Percentiles rank a stretch among this genome's conserved stretches.
Evolutionary conservation across 2,329 filamentous ascomycete genomes (phyloP).

Genomic region (Aspergillus pseudoterreus): DNA sequence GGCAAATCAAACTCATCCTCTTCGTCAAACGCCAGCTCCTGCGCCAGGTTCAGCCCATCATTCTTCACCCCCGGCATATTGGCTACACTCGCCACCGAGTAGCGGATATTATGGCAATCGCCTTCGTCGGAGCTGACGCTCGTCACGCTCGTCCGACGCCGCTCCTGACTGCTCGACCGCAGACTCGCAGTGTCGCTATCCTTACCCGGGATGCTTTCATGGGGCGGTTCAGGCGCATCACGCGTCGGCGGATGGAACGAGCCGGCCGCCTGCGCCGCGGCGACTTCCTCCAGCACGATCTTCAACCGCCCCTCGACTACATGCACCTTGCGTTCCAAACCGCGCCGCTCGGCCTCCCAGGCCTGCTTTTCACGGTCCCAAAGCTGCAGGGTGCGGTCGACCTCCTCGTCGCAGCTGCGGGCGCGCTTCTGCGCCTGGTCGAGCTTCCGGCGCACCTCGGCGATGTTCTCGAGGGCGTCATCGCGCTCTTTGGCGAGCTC

Average conservation of each 20-base stretch:
- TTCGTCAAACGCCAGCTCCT: constrained; percentile 84
- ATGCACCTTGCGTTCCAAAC: constrained; percentile 78
- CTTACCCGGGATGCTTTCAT: constrained; percentile 47
- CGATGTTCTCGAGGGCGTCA: constrained; percentile 67
- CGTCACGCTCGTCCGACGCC: constrained; percentile 57
- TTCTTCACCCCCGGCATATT: constrained; percentile 53
- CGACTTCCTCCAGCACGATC: constrained; percentile 78
- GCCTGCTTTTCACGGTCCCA: constrained; percentile 80
- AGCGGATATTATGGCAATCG: constrained; percentile 59
- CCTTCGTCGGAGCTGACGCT: constrained; percentile 49
- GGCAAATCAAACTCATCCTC: constrained; percentile 63
- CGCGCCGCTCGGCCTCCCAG: constrained; percentile 81
- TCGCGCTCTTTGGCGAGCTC: constrained; percentile 84
- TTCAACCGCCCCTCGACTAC: constrained; percentile 86
- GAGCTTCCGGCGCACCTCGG: constrained; percentile 72
- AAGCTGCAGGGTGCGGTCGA: constrained; percentile 69
- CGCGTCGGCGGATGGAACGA: constrained; percentile 36
- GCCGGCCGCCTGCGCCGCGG: constrained; percentile 34
- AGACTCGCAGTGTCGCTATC: constrained; percentile 69
- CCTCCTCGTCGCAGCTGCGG: constrained; percentile 77
- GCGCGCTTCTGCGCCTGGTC: constrained; percentile 75
- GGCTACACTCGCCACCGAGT: constrained; percentile 63
- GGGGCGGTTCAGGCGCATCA: constrained; percentile 54
- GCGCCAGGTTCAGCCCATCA: constrained; percentile 75
- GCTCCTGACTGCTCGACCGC: constrained; percentile 61